Percentiles rank a stretch among this genome's conserved stretches.
phyloP scores from a whole-genome alignment of 2,329 filamentous ascomycete genomes.

The Aspergillus proliferans region DNA sequence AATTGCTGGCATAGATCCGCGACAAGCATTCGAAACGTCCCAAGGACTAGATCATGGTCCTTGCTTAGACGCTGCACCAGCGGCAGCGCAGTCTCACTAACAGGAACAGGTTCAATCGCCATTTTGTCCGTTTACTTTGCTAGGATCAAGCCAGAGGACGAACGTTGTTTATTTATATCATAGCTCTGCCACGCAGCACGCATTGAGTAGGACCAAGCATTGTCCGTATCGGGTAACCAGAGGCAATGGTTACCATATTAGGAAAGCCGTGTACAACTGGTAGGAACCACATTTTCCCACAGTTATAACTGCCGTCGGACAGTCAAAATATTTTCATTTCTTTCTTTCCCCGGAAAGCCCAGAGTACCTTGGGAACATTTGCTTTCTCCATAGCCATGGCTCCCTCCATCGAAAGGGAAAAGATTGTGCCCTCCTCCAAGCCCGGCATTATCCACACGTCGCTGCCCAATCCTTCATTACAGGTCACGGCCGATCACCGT shows the following conservation, averaged over 20 bases:
- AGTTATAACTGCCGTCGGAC: not conserved
- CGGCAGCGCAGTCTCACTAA: slow-evolving; percentile 12
- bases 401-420: not conserved
- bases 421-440: not conserved
- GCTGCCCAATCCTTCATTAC: slow-evolving; percentile 50
- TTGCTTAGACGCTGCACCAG: slow-evolving; percentile 17
- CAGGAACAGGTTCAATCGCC: slow-evolving; percentile 8
- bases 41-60: slow-evolving; percentile 48
- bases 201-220: slow-evolving; percentile 1
- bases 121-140: slow-evolving; percentile 11
- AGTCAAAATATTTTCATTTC: not conserved
- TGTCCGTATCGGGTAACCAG: slow-evolving; percentile 9
- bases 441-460: not conserved
- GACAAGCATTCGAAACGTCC: slow-evolving; percentile 57
- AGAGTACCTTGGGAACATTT: not conserved
- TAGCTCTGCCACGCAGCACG: not conserved
- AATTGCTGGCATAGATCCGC: slow-evolving; percentile 66
- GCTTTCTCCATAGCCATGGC: not conserved
- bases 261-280: not conserved
- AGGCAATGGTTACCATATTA: slow-evolving; percentile 6
- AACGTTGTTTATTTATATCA: slow-evolving; percentile 3
- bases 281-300: not conserved
- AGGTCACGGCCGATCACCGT: slow-evolving; percentile 56
- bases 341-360: not conserved
- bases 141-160: not conserved